phyloP scores from a whole-genome alignment of 257 asterid species.

The Solanum piurae region DNA sequence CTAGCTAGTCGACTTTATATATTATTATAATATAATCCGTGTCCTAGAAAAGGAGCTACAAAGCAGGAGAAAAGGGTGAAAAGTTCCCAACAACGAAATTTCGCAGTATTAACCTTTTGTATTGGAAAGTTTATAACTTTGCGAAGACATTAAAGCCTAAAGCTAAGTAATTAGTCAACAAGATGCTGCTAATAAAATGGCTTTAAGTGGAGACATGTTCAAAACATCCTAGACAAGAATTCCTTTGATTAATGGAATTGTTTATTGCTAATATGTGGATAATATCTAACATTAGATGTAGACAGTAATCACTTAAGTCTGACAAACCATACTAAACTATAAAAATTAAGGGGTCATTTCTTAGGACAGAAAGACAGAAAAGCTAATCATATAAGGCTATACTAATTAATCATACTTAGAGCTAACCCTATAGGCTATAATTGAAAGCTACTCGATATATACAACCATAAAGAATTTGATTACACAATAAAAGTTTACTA shows the following conservation, averaged over 20 bases:
- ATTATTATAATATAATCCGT: neutral
- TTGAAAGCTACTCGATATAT: neutral
- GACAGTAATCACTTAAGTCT: neutral
- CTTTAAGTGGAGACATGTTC: slow-evolving; percentile 10
- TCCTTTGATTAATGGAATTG: neutral
- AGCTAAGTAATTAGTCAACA: neutral
- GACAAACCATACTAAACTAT: neutral
- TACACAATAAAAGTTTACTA: too few species aligned
- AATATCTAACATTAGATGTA: neutral
- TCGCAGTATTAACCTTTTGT: neutral
- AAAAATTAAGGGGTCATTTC: neutral
- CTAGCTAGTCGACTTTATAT: neutral
- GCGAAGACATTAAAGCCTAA: neutral
- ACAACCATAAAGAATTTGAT: neutral
- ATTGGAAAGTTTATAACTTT: neutral
- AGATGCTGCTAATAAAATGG: slow-evolving; percentile 3
- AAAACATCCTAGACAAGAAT: slow-evolving; percentile 9
- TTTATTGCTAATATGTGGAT: neutral
- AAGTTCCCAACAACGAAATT: neutral
- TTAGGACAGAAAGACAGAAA: neutral
- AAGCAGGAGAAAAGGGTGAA: neutral
- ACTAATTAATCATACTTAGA: neutral
- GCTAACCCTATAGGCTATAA: neutral
- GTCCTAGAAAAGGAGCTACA: neutral
- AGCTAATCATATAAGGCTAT: neutral